Conservation (phyloP, 192 early-diverging fungal species). For the Funneliformis geosporum region DNA sequence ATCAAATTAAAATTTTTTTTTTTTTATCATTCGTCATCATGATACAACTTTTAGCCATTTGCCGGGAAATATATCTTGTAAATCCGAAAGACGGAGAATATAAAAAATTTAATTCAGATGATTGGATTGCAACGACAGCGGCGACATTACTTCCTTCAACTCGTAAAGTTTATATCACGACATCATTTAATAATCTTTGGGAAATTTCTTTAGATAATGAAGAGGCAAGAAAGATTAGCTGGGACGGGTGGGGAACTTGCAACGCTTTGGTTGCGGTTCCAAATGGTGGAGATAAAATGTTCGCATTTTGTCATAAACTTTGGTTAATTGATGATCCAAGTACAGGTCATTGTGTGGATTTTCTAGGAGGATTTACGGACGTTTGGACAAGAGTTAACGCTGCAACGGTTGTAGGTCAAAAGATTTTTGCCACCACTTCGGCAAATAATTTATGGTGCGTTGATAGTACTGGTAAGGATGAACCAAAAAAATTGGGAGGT, state of each 20-base stretch:
- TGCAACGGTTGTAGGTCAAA: background rate
- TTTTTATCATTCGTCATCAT: background rate
- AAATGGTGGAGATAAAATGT: conserved; percentile 13
- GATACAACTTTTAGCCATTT: conserved; percentile 15
- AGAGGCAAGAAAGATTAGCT: conserved; percentile 14
- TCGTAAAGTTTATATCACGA: conserved; percentile 24
- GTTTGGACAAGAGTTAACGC: conserved; percentile 34
- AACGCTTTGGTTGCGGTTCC: conserved; percentile 29
- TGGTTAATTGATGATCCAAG: conserved; percentile 32
- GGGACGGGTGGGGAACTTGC: conserved; percentile 32
- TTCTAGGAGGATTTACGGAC: conserved; percentile 25
- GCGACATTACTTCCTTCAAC: conserved; percentile 19
- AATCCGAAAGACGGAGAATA: conserved; percentile 11
- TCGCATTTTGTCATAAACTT: conserved; percentile 35
- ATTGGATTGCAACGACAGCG: conserved; percentile 18
- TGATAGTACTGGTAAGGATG: conserved; percentile 14
- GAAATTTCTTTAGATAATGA: conserved; percentile 16
- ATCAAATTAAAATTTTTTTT: no score
- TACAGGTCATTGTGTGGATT: conserved; percentile 30
- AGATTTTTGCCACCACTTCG: conserved; percentile 29
- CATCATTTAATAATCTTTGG: conserved; percentile 34
- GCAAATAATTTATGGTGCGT: conserved; percentile 34
- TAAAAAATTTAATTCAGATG: conserved; percentile 11
- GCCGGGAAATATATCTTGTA: conserved; percentile 5
- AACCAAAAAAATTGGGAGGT: conserved; percentile 27